phyloP scores from a whole-genome alignment of 441 rosid species.

The Arabidopsis lyrata region DNA sequence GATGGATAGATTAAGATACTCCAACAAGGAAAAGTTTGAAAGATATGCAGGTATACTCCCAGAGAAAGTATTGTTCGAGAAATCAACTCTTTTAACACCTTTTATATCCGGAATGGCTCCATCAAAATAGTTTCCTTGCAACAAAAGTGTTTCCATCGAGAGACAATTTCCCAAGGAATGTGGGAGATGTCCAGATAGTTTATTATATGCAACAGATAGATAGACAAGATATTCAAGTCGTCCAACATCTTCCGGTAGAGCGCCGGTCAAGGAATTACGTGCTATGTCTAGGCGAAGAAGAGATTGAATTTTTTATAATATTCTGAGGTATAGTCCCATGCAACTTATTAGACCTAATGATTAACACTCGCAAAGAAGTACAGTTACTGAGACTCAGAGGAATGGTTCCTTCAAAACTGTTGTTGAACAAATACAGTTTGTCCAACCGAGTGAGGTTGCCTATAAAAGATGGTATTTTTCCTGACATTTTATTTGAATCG shows the following conservation, averaged over 20 bases:
- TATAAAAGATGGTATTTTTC: constrained; percentile 47
- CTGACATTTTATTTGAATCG: constrained; percentile 30
- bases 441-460: constrained; percentile 39
- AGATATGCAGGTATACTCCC: constrained; percentile 12
- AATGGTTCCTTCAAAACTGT: constrained; percentile 40
- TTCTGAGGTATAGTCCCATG: constrained; percentile 25
- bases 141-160: neutral
- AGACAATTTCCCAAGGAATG: constrained; percentile 1
- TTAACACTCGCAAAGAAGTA: neutral
- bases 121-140: constrained; percentile 26
- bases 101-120: constrained; percentile 29
- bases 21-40: neutral
- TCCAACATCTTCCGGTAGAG: constrained; percentile 7
- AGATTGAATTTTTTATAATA: constrained; percentile 5
- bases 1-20: neutral
- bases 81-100: neutral
- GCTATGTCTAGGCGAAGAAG: neutral
- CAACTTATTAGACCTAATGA: constrained; percentile 26
- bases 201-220: neutral
- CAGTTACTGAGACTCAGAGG: constrained; percentile 36
- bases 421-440: neutral
- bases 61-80: constrained; percentile 20
- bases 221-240: neutral
- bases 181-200: constrained; percentile 7
- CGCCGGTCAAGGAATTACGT: neutral